Evolutionary conservation across 1,139 yeast species (phyloP).

Genomic region (Arxiozyma slooffiae): DNA sequence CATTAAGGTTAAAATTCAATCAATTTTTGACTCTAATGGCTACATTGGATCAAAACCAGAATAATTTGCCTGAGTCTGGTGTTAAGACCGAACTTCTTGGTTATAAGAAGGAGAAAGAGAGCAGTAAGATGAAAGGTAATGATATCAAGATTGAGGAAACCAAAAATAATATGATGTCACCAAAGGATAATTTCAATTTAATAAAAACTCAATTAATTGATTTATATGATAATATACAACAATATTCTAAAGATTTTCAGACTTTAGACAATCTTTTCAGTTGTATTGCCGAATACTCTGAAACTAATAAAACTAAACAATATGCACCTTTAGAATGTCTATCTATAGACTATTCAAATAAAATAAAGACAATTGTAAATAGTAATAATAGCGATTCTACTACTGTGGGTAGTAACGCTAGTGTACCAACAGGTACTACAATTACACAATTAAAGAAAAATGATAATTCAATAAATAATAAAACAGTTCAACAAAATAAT

Average conservation of each 20-base stretch:
- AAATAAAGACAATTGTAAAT: background rate
- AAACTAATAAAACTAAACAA: slow-evolving; percentile 15
- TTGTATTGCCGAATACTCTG: slow-evolving; percentile 20
- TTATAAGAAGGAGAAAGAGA: background rate
- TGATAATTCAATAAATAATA: background rate
- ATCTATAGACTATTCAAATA: background rate
- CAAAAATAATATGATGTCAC: slow-evolving; percentile 5
- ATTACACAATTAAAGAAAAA: background rate
- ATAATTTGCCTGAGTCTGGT: background rate
- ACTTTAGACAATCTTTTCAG: slow-evolving; percentile 23
- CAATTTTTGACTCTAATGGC: slow-evolving; percentile 24
- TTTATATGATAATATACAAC: slow-evolving; percentile 18
- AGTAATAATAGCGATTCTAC: background rate
- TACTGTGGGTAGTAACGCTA: background rate
- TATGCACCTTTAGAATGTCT: slow-evolving; percentile 23
- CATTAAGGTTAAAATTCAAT: slow-evolving; percentile 24
- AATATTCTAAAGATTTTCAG: slow-evolving; percentile 19
- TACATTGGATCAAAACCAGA: slow-evolving; percentile 12
- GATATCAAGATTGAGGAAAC: background rate
- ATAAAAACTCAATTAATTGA: slow-evolving; percentile 19
- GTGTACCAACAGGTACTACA: background rate
- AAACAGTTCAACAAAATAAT: slow-evolving; percentile 5
- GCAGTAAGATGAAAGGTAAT: background rate
- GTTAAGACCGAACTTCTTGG: background rate
- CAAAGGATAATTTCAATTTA: slow-evolving; percentile 19